phyloP scores from a whole-genome alignment of 169 alveolate species.

The Plasmodium gaboni region DNA sequence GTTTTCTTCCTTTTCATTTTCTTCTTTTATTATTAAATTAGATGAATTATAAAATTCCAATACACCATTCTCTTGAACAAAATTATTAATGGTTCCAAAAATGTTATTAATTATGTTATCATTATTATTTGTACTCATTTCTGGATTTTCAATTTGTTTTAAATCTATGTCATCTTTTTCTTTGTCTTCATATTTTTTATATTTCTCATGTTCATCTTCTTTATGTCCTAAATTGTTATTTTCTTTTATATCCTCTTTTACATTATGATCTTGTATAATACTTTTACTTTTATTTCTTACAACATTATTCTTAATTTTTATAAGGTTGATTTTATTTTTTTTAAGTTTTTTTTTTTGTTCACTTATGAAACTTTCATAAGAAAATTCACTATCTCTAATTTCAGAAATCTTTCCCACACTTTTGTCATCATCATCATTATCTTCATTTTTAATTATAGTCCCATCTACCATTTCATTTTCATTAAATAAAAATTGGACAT shows the following conservation, averaged over 20 bases:
- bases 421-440: constrained; percentile 8
- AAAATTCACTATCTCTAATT: constrained; percentile 72
- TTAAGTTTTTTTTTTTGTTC: constrained; percentile 58
- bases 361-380: constrained; percentile 72
- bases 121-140: background rate
- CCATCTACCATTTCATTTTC: constrained; percentile 5
- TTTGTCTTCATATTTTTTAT: background rate
- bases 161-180: background rate
- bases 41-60: constrained; percentile 36
- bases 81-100: constrained; percentile 36
- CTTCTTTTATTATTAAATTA: background rate
- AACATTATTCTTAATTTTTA: constrained; percentile 59
- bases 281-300: constrained; percentile 4
- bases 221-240: background rate
- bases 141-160: background rate
- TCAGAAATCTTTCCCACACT: constrained; percentile 21
- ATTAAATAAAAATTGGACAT: constrained; percentile 44
- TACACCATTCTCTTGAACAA: constrained; percentile 58
- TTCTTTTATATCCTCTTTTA: background rate
- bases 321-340: constrained; percentile 50
- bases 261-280: background rate
- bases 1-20: constrained; percentile 1
- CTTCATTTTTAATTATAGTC: background rate
- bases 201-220: background rate
- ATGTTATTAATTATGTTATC: constrained; percentile 26